Evolutionary conservation across 768 basidiomycete species (phyloP).

Genomic region (Amanita brunnescens): DNA sequence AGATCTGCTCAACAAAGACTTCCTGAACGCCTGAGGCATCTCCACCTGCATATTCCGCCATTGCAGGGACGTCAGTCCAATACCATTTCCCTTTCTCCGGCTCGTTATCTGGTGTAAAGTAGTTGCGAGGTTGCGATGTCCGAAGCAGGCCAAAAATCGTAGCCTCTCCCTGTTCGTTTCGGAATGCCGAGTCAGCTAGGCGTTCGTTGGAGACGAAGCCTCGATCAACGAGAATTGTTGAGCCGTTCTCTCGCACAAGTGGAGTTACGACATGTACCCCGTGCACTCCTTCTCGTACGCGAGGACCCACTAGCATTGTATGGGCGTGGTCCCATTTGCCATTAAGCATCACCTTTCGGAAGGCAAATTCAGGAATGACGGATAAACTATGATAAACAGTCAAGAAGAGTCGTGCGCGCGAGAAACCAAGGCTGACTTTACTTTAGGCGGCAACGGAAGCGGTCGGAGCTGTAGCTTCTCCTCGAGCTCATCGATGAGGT

Average conservation of each 20-base stretch:
- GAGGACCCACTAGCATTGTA: slow-evolving; percentile 75
- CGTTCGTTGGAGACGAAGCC: slow-evolving; percentile 73
- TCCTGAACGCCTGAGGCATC: slow-evolving; percentile 68
- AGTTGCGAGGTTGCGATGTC: slow-evolving; percentile 61
- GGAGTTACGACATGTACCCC: slow-evolving; percentile 90
- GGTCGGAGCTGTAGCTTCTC: slow-evolving; percentile 79
- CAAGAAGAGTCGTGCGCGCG: slow-evolving; percentile 15
- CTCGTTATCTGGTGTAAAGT: slow-evolving; percentile 85
- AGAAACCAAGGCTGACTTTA: slow-evolving; percentile 58
- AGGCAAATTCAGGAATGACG: slow-evolving; percentile 82
- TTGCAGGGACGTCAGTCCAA: slow-evolving; percentile 78
- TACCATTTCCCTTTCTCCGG: slow-evolving; percentile 81
- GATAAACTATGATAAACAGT: slow-evolving; percentile 34
- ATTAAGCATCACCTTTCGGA: slow-evolving; percentile 70
- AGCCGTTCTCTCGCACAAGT: slow-evolving; percentile 66
- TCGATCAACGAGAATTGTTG: slow-evolving; percentile 85
- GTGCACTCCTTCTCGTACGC: slow-evolving; percentile 79
- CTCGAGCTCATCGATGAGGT: slow-evolving; percentile 88
- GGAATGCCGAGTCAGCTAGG: slow-evolving; percentile 19
- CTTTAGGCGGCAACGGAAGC: slow-evolving; percentile 66
- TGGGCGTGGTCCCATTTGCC: slow-evolving; percentile 77
- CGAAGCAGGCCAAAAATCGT: slow-evolving; percentile 84
- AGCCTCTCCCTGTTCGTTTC: slow-evolving; percentile 45
- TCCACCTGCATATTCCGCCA: slow-evolving; percentile 75
- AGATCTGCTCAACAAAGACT: slow-evolving; percentile 86